Evolutionary conservation across 495 filamentous ascomycete species (phyloP).

Genomic region (Aspergillus olivimuriae): DNA sequence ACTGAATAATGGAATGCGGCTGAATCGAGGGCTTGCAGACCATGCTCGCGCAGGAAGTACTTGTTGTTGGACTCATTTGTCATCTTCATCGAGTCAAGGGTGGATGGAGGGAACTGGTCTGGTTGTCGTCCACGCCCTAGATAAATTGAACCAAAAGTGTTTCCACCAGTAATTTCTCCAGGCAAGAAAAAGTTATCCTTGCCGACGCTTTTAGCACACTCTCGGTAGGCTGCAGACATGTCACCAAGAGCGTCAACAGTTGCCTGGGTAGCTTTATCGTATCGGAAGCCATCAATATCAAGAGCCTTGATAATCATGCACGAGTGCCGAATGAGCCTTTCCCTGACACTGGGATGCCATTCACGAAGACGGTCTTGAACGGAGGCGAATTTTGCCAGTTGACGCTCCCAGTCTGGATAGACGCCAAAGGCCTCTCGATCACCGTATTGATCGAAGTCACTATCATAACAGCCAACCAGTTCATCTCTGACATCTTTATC

Average conservation of each 20-base stretch:
- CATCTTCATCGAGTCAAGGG: conserved; percentile 41
- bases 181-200: conserved; percentile 61
- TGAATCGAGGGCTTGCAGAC: conserved; percentile 54
- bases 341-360: conserved; percentile 56
- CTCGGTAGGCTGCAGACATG: conserved; percentile 46
- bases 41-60: conserved; percentile 51
- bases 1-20: conserved; percentile 67
- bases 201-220: conserved; percentile 49
- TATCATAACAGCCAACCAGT: conserved; percentile 57
- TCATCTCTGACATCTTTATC: conserved; percentile 36
- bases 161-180: conserved; percentile 60
- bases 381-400: conserved; percentile 67
- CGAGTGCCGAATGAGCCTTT: conserved; percentile 56
- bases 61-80: conserved; percentile 37
- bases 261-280: conserved; percentile 62
- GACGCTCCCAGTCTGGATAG: conserved; percentile 60
- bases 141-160: conserved; percentile 58
- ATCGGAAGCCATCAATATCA: conserved; percentile 66
- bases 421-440: conserved; percentile 64
- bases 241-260: conserved; percentile 58
- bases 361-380: conserved; percentile 72
- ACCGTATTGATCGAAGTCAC: conserved; percentile 67
- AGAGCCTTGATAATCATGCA: conserved; percentile 58
- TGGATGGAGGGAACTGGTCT: conserved; percentile 38
- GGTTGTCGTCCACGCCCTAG: conserved; percentile 60